Evolutionary conservation across 192 early-diverging fungal genomes (phyloP).

Genomic region (Coemansia sp.): DNA sequence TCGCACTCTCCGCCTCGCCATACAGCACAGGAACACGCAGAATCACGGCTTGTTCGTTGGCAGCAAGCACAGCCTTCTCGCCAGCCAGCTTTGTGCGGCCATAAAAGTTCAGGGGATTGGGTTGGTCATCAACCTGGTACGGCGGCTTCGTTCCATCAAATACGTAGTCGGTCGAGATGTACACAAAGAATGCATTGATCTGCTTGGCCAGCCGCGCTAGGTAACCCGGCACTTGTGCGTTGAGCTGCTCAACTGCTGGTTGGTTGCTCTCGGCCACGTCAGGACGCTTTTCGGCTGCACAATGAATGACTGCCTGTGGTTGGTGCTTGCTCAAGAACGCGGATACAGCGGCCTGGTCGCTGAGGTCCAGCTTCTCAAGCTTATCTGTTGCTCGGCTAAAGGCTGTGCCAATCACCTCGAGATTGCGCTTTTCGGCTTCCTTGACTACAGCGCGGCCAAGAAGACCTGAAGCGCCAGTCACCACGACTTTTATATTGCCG

Average conservation of each 20-base stretch:
- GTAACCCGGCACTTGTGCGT: constrained; percentile 60
- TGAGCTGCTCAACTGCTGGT: constrained; percentile 61
- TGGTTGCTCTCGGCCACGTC: constrained; percentile 73
- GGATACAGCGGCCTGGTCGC: constrained; percentile 51
- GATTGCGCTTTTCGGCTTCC: constrained; percentile 55
- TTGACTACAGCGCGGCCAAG: constrained; percentile 72
- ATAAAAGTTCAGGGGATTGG: constrained; percentile 83
- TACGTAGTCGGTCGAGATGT: constrained; percentile 91
- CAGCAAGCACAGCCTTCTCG: constrained; percentile 60
- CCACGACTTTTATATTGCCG: constrained; percentile 57
- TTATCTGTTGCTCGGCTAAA: constrained; percentile 57
- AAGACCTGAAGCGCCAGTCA: constrained; percentile 81
- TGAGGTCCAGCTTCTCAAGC: constrained; percentile 70
- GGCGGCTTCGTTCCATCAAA: constrained; percentile 85
- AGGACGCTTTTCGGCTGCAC: constrained; percentile 83
- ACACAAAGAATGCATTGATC: constrained; percentile 62
- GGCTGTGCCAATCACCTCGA: constrained; percentile 71
- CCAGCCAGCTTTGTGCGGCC: constrained; percentile 78
- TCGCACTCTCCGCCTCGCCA: constrained; percentile 60
- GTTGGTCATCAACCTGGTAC: constrained; percentile 64
- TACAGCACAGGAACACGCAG: constrained; percentile 82
- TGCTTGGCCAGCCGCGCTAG: constrained; percentile 57
- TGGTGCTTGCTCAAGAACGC: constrained; percentile 55
- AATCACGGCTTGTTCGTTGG: constrained; percentile 60
- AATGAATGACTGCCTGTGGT: constrained; percentile 72